Base-by-base conservation (phyloP, 305 asterid species). In the Solanum aculeatissimum region DNA sequence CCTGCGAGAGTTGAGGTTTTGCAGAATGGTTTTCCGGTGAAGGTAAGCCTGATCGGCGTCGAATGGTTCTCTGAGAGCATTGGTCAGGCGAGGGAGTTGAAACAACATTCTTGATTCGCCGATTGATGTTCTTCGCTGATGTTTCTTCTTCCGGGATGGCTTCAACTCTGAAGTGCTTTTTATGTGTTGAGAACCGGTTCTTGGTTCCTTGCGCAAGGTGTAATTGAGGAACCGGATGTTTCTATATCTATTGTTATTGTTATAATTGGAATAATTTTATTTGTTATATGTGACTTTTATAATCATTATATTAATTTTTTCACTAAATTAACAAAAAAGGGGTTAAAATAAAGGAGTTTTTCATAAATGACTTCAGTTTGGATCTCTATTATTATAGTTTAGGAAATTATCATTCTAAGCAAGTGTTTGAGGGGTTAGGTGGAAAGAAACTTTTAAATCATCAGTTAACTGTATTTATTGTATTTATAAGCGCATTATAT, bases 11-110 rank as follows among this genome's bases (percentile, higher is more conserved):
- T 53, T 53, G 85, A 91, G 91, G 87, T 83, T 88, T 86, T 89
- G 93, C 80, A 96, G 94, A 82, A 91, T 90, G 86, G 92, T 65
- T 91, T 92, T 93, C 32, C 99, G 93, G 57, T 84, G 91, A 83
- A 96, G 94, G 89, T 92, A 96, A n/a, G 98, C 98, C 90, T 94
- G 94, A 92, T 96, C 99, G 81, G 92, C 90, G 80, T 96, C 98
- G 89, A 95, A 96, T 19, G 98, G 99, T 4, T 85, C 89, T 38
- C 99, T 89, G 9, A 96, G 95, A 66, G 97, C 93, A 83, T 92
- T 96, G 27, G 98, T 90, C 77, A 96, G 84, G 57, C 98, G 98
- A 77, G 99, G 98, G 49, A 93, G 88, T 86, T 96, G 92, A 53
- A 94, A 87, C 92, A 95, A 83, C 98, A 96, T 95, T 32, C 35